Base-by-base conservation (phyloP, 768 basidiomycete species). In the Pleurotus djamor region DNA sequence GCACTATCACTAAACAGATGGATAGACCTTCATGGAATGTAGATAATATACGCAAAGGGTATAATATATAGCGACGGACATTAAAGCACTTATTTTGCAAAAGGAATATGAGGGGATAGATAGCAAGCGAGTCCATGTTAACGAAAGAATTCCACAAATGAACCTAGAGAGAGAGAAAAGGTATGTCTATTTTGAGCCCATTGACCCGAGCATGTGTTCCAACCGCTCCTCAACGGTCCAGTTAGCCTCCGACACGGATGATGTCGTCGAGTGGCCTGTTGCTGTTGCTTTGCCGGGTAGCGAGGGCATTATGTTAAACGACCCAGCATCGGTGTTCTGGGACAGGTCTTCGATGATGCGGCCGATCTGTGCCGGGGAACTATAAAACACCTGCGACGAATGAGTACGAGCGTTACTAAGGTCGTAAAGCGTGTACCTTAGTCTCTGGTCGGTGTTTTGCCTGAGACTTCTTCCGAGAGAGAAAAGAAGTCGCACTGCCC, bases 291-390 rank as follows among this genome's bases (percentile, higher is more conserved):
- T 9, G 61, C 43, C 72, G 75, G 67, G 58, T 64, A 59, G 58
- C 63, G 65, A 63, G 71, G 85, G 82, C 38, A 79, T 67, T 67
- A 93, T 84, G 67, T 93, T 93, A 78, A 93, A 92, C 38, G 91
- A 88, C 48, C 91, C 92, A 44, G 90, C 79, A 63, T 94, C 92
- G 77, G 86, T 85, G 35, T 86, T 88, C 69, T 87, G 87, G 49
- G 92, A 92, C 68, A 94, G 83, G 66, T 75, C 85, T 68, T 94
- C 92, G 59, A 94, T 92, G 60, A 94, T 79, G 64, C 86, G 89
- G 45, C 89, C 90, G 69, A 94, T 93, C 61, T 92, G 87, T 44
- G 85, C 83, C 21, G 88, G 79, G 14, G 90, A 84, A 64, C 87
- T 88, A 71, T 86, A 87, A 72, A 86, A 89, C 61, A 91, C 84